These are phyloP conservation scores for Fagus sylvatica DNA, from an alignment of 306 rosid genomes.

Conservation along the genomic window DNA sequence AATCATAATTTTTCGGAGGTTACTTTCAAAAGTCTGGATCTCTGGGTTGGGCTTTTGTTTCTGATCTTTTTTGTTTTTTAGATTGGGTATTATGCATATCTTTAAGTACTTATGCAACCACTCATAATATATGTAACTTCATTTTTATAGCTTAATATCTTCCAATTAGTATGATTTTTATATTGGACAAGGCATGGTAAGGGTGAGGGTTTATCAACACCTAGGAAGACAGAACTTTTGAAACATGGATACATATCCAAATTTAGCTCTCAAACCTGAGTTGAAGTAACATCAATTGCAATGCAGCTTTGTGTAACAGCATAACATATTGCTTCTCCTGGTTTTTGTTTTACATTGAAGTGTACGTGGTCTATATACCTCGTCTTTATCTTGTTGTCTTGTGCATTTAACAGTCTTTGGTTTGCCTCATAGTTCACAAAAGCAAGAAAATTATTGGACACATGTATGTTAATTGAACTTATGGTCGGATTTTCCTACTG, in stretches of 20 bases:
- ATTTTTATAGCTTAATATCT: not conserved
- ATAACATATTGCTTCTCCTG: not conserved
- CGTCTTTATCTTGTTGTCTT: conserved; percentile 4
- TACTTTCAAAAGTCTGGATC: conserved; percentile 10
- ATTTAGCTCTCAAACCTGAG: not conserved
- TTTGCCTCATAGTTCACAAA: not conserved
- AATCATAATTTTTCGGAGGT: not conserved
- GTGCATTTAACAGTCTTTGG: conserved; percentile 7
- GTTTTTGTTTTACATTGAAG: not conserved
- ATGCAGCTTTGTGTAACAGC: not conserved
- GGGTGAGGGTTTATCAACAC: not conserved
- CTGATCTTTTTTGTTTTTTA: not conserved
- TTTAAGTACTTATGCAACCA: not conserved
- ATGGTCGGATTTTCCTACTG: conserved; percentile 14
- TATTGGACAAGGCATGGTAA: not conserved
- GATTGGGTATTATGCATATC: not conserved
- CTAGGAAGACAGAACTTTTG: not conserved
- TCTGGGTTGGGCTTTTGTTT: not conserved
- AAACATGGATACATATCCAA: not conserved
- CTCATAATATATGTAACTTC: not conserved
- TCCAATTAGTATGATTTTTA: not conserved
- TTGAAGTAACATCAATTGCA: not conserved
- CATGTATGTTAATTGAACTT: conserved; percentile 6
- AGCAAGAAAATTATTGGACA: not conserved
- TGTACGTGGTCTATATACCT: not conserved